Base-by-base conservation (phyloP, 441 rosid genomes). In the Jatropha podagrica region DNA sequence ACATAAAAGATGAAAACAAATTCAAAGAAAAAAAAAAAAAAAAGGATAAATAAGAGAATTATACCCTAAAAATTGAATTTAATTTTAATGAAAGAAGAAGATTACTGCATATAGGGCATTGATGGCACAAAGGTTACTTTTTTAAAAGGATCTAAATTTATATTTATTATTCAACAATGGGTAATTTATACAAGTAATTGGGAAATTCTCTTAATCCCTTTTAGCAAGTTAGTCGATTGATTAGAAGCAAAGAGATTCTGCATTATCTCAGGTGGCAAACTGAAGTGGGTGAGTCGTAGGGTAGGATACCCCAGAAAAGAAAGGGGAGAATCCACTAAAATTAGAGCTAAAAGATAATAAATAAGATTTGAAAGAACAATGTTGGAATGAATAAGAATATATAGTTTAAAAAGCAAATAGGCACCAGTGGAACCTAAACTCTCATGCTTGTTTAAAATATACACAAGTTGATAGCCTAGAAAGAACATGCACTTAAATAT, bases 391-490 rank as follows among this genome's bases (percentile, higher is more conserved):
- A 66, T 49, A 78, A 61, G 58, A 61, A 71, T 55, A 74, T 8
- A 51, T 58, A 52, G 73, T 62, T 20, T 11, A 38, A 38, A 55
- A 14, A 41, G 27, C 27, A 27, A 8, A 12, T 20, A 15, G 38
- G 37, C 40, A 46, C 6, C 65, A 61, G 64, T 58, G 56, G 69
- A 73, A 78, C 52, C 61, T 38, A 56, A 64, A 61, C 58, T 6
- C 69, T 37, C 68, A 48, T 67, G 40, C 56, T 68, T 32, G 41
- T 17, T 73, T 77, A 75, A 68, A 59, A 59, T 60, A 76, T 52
- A 52, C n/a, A 74, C 87, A 88, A 86, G 80, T 88, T 85, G 88
- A 58, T 76, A 59, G 75, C 66, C 74, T 56, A 23, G 20, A 26
- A 46, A 61, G 81, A 64, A 73, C 72, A 75, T 70, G 78, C 83